Evolutionary conservation across 192 early-diverging fungal genomes (phyloP).

Genomic region (Cladochytrium replicatum): DNA sequence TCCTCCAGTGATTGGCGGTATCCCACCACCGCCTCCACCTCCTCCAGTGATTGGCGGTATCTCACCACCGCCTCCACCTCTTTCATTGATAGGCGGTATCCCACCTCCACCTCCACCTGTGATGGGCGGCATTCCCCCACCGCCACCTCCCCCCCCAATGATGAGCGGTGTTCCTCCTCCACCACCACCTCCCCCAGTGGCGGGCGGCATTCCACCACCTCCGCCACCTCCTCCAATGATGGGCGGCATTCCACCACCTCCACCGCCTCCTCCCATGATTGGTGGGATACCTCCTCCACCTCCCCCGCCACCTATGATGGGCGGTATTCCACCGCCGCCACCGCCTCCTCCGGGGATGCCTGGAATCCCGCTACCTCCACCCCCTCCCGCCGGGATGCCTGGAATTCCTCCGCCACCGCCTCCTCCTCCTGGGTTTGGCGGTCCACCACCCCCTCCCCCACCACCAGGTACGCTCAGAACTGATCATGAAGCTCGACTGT

Average conservation of each 20-base stretch:
- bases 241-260: slow-evolving; percentile 13
- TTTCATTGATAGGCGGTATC: slow-evolving; percentile 2
- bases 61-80: neutral
- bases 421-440: slow-evolving; percentile 5
- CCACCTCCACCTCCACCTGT: slow-evolving; percentile 13
- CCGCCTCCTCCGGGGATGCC: no score
- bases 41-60: slow-evolving; percentile 9
- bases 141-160: slow-evolving; percentile 11
- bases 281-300: slow-evolving; percentile 30
- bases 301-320: slow-evolving; percentile 17
- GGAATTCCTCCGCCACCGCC: no score
- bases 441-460: slow-evolving; percentile 15
- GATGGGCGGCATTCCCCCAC: neutral
- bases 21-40: slow-evolving; percentile 21
- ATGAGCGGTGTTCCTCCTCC: slow-evolving; percentile 14
- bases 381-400: no score
- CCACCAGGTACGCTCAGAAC: neutral
- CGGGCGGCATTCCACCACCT: no score
- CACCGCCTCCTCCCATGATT: slow-evolving; percentile 24
- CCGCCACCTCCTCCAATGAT: slow-evolving; percentile 15
- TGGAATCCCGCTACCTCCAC: no score
- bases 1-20: slow-evolving; percentile 1
- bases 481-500: neutral
- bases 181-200: no score
- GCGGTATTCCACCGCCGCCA: slow-evolving; percentile 17